Base-by-base conservation (phyloP, 192 early-diverging fungal genomes). In the Coemansia sp. region DNA sequence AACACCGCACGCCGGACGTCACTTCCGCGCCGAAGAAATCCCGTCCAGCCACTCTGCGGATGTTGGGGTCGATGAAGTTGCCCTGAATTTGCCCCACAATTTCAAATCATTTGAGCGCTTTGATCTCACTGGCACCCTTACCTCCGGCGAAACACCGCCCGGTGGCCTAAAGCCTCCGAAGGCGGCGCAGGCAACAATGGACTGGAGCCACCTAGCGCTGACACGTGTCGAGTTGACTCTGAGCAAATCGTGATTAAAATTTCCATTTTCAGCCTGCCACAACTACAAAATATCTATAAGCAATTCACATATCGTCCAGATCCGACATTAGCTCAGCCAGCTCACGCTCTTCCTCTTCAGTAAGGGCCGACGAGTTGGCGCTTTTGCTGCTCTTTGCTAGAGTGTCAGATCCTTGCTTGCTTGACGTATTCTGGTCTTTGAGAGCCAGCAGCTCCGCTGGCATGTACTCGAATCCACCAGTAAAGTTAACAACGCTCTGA, bases 331-430 rank as follows among this genome's bases (percentile, higher is more conserved):
- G 85, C 70, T 95, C 95, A 0, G 86, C 91, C 48, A 96, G 72
- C 75, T 95, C 94, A 19, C 85, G 75, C 58, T 96, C 93, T 64
- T 96, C 95, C 65, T 98, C 95, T 52, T 87, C 93, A 9, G 95
- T 98, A 61, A 97, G 65, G 41, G 69, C 67, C 16, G 67, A 60
- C 12, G 11, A 8, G n/a, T 64, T 49, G 23, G 41, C 41, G 41
- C 4, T 43, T 11, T 43, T 43, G 41, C 41, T 7, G 31, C n/a
- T 43, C 49, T 51, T 22, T 54, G 23, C 26, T 4, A 16, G 41
- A 16, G 16, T n/a, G 41, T 4, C 41, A 43, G 41, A 43, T 43
- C 26, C 27, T 14, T 10, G 65, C 65, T 71, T 38, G 11, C 17
- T 48, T 55, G 23, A 19, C 27, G 25, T 9, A 35, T 65, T 48